phyloP scores from a whole-genome alignment of 163 green algal species.

The Scenedesmus sp. region DNA sequence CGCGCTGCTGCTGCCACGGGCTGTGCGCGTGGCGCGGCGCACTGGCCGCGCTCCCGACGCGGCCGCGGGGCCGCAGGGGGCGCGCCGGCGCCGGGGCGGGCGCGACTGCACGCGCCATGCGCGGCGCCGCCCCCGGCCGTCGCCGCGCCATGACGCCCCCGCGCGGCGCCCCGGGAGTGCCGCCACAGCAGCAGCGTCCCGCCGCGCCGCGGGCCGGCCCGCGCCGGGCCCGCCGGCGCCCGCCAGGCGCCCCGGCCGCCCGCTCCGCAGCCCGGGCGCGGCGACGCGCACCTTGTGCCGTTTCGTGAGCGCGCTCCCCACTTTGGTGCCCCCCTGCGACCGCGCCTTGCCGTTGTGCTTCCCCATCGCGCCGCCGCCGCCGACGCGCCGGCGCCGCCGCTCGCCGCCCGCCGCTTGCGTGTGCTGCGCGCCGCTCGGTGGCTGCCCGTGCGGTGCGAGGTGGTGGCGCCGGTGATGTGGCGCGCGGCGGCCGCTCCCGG shows the following conservation, averaged over 20 bases:
- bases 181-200: too few species aligned
- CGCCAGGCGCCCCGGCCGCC: not conserved
- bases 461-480: not conserved
- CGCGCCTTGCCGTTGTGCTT: constrained; percentile 92
- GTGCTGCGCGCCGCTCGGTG: not conserved
- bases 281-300: constrained; percentile 60
- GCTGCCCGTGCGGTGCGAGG: not conserved
- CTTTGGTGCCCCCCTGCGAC: constrained; percentile 56
- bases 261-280: not conserved
- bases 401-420: not conserved
- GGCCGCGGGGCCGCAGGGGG: not conserved
- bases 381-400: not conserved
- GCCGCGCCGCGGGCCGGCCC: too few species aligned
- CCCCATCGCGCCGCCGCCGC: constrained; percentile 70
- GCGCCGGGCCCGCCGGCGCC: too few species aligned
- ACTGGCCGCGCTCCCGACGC: too few species aligned
- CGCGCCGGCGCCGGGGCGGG: not conserved
- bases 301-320: constrained; percentile 73
- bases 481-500: too few species aligned
- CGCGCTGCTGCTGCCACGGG: constrained; percentile 13
- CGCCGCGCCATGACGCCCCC: not conserved
- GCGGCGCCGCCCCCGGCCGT: not conserved
- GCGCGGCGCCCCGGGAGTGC: not conserved
- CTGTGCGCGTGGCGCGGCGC: not conserved
- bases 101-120: too few species aligned